Conservation (phyloP, 306 rosid species). For the Rubus idaeus region DNA sequence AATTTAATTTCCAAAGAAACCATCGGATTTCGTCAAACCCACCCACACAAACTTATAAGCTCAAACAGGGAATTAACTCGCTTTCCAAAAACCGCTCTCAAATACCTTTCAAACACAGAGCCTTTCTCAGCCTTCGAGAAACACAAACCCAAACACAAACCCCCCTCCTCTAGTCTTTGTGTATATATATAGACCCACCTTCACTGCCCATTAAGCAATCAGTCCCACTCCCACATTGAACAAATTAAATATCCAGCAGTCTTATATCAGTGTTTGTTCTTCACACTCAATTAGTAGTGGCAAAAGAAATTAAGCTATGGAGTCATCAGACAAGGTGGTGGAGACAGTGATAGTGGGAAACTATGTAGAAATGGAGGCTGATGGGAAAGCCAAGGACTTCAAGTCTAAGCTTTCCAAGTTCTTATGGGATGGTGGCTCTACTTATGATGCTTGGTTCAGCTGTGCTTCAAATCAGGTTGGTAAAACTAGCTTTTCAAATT, state of each 20-base stretch:
- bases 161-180: constrained; percentile 25
- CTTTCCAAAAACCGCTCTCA: constrained; percentile 51
- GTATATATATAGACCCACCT: constrained; percentile 36
- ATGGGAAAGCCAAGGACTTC: constrained; percentile 54
- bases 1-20: constrained; percentile 45
- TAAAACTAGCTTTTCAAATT: not conserved
- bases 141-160: too few species aligned
- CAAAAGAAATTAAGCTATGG: not conserved
- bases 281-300: not conserved
- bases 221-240: constrained; percentile 18
- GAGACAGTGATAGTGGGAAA: constrained; percentile 78
- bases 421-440: constrained; percentile 97
- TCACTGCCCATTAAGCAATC: constrained; percentile 7
- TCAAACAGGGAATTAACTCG: constrained; percentile 48
- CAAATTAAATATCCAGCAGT: not conserved
- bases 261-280: not conserved
- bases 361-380: constrained; percentile 91
- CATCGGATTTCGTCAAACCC: constrained; percentile 33
- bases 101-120: constrained; percentile 50
- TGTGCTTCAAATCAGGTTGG: constrained; percentile 96
- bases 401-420: constrained; percentile 65
- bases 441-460: constrained; percentile 98
- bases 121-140: constrained; percentile 56
- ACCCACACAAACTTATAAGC: constrained; percentile 13
- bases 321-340: constrained; percentile 56